Evolutionary conservation across 2,329 filamentous ascomycete genomes (phyloP).

Genomic region (Cercospora zeae-maydis): DNA sequence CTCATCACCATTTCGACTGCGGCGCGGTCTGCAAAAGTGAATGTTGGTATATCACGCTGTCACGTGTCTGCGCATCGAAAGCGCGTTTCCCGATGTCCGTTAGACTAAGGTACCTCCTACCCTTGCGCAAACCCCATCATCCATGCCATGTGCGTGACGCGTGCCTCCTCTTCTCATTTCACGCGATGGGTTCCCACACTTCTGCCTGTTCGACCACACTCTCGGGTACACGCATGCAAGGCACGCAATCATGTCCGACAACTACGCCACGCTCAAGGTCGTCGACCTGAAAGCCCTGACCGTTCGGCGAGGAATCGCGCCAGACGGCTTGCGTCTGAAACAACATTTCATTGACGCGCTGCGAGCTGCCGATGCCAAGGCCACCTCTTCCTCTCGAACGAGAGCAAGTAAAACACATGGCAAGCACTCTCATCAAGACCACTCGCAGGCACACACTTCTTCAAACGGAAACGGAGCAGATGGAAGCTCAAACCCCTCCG

Average conservation of each 20-base stretch:
- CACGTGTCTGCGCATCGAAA: not conserved
- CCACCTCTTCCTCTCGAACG: not conserved
- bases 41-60: not conserved
- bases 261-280: not conserved
- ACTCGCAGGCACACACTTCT: not conserved
- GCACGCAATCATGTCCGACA: not conserved
- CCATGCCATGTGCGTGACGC: not conserved
- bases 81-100: not conserved
- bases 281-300: not conserved
- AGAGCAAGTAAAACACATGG: not conserved
- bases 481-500: not conserved
- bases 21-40: too few species aligned
- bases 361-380: not conserved
- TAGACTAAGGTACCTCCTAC: too few species aligned
- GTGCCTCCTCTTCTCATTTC: not conserved
- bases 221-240: not conserved
- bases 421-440: not conserved
- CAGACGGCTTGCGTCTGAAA: not conserved
- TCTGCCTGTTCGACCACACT: not conserved
- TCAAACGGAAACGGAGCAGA: not conserved
- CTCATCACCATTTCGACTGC: not conserved
- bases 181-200: not conserved
- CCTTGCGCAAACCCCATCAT: too few species aligned
- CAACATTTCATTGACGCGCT: not conserved
- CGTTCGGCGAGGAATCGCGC: not conserved